Evolutionary conservation across 2,329 filamentous ascomycete species (phyloP).

Genomic region (Stachybotrys echinatus): DNA sequence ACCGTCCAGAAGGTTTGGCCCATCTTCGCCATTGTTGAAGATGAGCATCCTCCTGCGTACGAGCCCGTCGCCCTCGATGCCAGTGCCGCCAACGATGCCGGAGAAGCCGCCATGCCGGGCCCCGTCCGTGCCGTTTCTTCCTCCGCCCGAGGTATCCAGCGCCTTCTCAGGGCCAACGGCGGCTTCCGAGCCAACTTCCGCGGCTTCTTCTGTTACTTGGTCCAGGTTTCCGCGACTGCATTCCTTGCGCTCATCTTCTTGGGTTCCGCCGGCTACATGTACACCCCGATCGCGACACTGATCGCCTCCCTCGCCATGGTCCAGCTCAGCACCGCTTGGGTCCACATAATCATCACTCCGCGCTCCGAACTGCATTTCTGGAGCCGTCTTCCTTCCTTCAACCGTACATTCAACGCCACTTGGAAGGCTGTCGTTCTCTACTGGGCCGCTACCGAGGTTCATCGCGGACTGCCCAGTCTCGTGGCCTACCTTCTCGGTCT

Average conservation of each 20-base stretch:
- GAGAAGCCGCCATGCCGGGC: constrained; percentile 19
- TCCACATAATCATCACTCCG: constrained; percentile 76
- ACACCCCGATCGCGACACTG: constrained; percentile 42
- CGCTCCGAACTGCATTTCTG: constrained; percentile 60
- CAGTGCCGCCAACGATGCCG: constrained; percentile 25
- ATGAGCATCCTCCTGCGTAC: constrained; percentile 51
- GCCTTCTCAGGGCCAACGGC: constrained; percentile 53
- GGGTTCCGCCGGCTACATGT: constrained; percentile 31
- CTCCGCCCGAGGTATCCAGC: constrained; percentile 44
- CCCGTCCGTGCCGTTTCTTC: constrained; percentile 38
- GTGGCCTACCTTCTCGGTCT: constrained; percentile 40
- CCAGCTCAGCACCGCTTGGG: constrained; percentile 72
- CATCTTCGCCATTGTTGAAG: constrained; percentile 52
- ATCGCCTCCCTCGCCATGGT: constrained; percentile 57
- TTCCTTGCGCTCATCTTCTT: constrained; percentile 40
- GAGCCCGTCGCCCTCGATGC: constrained; percentile 42
- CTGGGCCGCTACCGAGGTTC: constrained; percentile 51
- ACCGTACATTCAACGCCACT: constrained; percentile 61
- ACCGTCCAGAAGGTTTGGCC: constrained; percentile 45
- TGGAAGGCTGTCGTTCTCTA: constrained; percentile 60
- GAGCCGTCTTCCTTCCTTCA: constrained; percentile 62
- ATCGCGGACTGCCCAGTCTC: constrained; percentile 38
- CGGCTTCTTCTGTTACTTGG: constrained; percentile 51
- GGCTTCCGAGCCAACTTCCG: constrained; percentile 66
- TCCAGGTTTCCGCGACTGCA: constrained; percentile 26